A percentile compares a stretch with the other conserved stretches of the same genome.
Evolutionary conservation across 106 monocot species (phyloP).

Genomic region (Ottelia alismoides): DNA sequence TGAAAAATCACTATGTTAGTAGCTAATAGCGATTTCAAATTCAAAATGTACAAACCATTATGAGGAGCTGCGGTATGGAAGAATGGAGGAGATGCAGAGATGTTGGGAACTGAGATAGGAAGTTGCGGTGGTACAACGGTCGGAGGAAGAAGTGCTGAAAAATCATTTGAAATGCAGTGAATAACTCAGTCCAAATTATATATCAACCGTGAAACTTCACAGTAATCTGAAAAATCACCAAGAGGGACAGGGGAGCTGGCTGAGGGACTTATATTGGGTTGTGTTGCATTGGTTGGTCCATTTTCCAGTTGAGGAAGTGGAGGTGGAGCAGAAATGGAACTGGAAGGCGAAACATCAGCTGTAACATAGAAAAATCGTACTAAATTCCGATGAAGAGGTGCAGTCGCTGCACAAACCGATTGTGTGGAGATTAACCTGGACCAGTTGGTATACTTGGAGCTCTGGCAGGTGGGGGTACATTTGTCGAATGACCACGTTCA

Average conservation of each 20-base stretch:
- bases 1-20: no score
- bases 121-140: constrained; percentile 2
- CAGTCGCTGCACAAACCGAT: neutral
- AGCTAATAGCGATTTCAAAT: no score
- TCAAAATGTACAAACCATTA: no score
- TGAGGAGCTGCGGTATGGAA: no score
- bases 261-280: constrained; percentile 14
- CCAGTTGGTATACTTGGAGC: constrained; percentile 10
- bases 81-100: constrained; percentile 2
- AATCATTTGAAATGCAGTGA: constrained; percentile 1
- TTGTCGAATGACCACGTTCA: constrained; percentile 10
- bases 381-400: neutral
- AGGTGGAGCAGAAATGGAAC: constrained; percentile 14
- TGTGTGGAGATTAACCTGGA: constrained; percentile 8
- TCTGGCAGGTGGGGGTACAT: constrained; percentile 19
- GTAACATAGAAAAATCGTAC: constrained; percentile 1
- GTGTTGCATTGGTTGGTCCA: constrained; percentile 8
- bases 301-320: neutral
- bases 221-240: constrained; percentile 10
- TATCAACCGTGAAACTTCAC: neutral
- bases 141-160: constrained; percentile 10
- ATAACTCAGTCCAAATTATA: neutral
- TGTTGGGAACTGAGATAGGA: constrained; percentile 2
- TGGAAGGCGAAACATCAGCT: constrained; percentile 16
- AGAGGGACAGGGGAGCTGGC: constrained; percentile 5